Evolutionary conservation across 495 filamentous ascomycete genomes (phyloP).

Genomic region (Pyrenula massariospora): DNA sequence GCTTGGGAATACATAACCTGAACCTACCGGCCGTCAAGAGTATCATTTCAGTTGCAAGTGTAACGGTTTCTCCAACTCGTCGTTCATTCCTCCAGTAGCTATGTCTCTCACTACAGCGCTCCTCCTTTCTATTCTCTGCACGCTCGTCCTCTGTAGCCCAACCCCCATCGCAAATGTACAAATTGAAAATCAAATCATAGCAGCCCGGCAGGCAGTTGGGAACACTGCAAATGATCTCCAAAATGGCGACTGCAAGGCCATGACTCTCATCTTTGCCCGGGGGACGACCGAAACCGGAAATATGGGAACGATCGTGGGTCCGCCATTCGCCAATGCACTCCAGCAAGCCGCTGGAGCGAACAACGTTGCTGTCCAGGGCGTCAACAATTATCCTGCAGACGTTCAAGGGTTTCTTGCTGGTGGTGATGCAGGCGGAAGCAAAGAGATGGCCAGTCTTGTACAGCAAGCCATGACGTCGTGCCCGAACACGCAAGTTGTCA

Average conservation of each 20-base stretch:
- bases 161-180: neutral
- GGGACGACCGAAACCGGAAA: conserved; percentile 26
- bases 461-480: neutral
- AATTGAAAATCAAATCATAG: neutral
- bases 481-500: neutral
- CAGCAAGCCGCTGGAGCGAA: conserved; percentile 12
- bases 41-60: too few species aligned
- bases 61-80: too few species aligned
- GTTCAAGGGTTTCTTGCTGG: conserved; percentile 24
- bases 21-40: too few species aligned
- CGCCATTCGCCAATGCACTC: conserved; percentile 16
- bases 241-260: conserved; percentile 16
- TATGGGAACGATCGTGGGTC: conserved; percentile 20
- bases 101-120: neutral
- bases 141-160: neutral
- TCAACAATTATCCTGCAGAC: conserved; percentile 21
- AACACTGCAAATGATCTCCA: conserved; percentile 16
- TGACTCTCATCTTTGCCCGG: conserved; percentile 28
- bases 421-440: conserved; percentile 17
- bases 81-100: neutral
- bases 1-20: neutral
- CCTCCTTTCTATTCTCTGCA: neutral
- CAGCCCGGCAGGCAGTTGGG: neutral
- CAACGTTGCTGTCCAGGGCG: conserved; percentile 26
- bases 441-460: conserved; percentile 9